phyloP scores from a whole-genome alignment of 208 protist species.

The Leishmania tropica region DNA sequence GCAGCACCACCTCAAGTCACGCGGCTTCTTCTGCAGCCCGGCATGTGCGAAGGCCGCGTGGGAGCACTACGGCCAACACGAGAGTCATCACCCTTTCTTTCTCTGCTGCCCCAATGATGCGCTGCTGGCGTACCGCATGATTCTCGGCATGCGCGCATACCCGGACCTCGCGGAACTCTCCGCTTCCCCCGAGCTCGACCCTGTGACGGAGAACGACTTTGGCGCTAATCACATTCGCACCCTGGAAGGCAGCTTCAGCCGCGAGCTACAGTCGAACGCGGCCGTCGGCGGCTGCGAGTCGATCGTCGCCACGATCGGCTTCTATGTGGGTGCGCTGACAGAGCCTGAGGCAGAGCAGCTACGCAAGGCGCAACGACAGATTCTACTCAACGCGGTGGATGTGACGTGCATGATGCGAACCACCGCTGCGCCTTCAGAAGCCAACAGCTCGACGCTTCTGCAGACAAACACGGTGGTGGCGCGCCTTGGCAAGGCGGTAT shows the following conservation, averaged over 20 bases:
- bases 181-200: conserved; percentile 40
- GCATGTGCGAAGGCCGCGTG: conserved; percentile 62
- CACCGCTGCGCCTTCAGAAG: conserved; percentile 23
- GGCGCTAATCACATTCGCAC: conserved; percentile 45
- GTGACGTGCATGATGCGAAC: conserved; percentile 61
- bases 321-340: conserved; percentile 67
- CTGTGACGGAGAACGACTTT: conserved; percentile 37
- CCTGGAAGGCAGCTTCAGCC: conserved; percentile 54
- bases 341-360: conserved; percentile 63
- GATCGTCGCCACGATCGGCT: conserved; percentile 53
- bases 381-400: conserved; percentile 64
- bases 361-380: conserved; percentile 75
- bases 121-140: conserved; percentile 71
- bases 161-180: conserved; percentile 28
- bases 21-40: conserved; percentile 88
- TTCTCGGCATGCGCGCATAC: conserved; percentile 41
- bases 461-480: conserved; percentile 54
- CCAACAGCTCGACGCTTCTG: conserved; percentile 34
- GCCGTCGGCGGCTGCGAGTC: conserved; percentile 76
- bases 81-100: conserved; percentile 76
- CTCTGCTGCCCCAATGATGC: conserved; percentile 84
- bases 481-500: conserved; percentile 73
- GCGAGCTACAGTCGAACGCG: conserved; percentile 59
- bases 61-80: conserved; percentile 71
- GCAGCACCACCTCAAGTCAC: conserved; percentile 44